Evolutionary conservation across 139 green algal genomes (phyloP), one percentile per base, ranked within the genome.

Genomic region (Astrephomene gubernaculifera): DNA sequence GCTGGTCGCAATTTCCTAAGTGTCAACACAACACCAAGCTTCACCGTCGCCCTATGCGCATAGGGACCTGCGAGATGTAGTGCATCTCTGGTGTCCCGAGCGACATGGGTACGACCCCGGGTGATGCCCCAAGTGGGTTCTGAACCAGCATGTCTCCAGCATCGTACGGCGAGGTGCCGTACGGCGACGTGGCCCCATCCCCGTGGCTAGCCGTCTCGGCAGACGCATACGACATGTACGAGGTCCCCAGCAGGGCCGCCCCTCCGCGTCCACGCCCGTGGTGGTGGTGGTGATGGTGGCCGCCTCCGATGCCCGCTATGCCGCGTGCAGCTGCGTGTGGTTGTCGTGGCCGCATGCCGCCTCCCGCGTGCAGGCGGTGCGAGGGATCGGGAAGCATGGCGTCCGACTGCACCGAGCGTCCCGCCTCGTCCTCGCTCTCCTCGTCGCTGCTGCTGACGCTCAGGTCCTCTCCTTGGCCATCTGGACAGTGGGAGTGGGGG

Each of bases 141-240:
- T 43, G 41, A 4, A 86, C 79, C 27, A 86, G 79, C 79, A 86
- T 78, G 19, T 54, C 49, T 35, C 79, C 65, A 2, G 12, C 65
- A 2, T 86, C 79, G 52, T 86, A 60, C 5, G 82, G 82, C 7
- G 82, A 87, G 39, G 33, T 82, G 60, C 82, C 82, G 27, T 73
- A 74, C 35, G 71, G 53, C 22, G 82, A 78, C 57, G 45, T 69
- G 19, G 22, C 81, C 3, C 80, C 68, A 24, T 71, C 79, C 6
- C 79, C 79, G 0, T 79, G 65, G 65, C 79, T 86, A 0, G 79
- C 63, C 0, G 78, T 86, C 8, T 78, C 79, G 12, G 65, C 36
- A 2, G 61, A 76, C 12, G 65, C 65, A 35, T 79, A 86, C 33
- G 79, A 86, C 79, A 86, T 87, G 82, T 87, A 87, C 49, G 82